Conservation (phyloP, 2,329 filamentous ascomycete species). For the Microthyrium microscopicum region DNA sequence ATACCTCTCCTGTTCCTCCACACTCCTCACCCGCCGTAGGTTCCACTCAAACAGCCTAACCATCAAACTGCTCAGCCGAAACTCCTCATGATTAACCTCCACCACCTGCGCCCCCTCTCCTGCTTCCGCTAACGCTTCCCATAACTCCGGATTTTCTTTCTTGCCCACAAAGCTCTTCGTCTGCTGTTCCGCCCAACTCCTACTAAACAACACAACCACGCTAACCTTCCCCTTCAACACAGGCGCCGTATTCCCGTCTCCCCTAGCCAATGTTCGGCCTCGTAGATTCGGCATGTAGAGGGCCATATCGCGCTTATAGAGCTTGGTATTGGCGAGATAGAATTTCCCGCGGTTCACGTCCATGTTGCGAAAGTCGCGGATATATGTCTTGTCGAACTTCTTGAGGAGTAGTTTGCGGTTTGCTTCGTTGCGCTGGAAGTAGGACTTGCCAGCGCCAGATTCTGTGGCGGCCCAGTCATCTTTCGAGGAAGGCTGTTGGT, state of each 20-base stretch:
- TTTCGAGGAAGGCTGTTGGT: conserved; percentile 52
- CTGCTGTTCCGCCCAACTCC: conserved; percentile 73
- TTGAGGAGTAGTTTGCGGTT: conserved; percentile 61
- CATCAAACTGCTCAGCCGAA: conserved; percentile 45
- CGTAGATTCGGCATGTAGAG: conserved; percentile 89
- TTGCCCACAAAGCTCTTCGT: conserved; percentile 52
- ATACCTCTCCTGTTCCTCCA: conserved; percentile 42
- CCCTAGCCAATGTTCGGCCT: conserved; percentile 54
- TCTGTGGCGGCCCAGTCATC: conserved; percentile 47
- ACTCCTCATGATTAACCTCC: conserved; percentile 80
- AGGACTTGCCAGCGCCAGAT: conserved; percentile 50
- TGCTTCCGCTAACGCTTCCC: conserved; percentile 20
- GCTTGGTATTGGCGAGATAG: conserved; percentile 67
- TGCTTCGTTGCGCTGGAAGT: conserved; percentile 47
- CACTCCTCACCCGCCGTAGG: conserved; percentile 28
- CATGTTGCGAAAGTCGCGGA: conserved; percentile 85
- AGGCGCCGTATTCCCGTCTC: conserved; percentile 73
- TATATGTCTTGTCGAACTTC: conserved; percentile 75
- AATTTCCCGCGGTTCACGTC: conserved; percentile 69
- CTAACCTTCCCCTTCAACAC: conserved; percentile 56
- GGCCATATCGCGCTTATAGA: conserved; percentile 67
- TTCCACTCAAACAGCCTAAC: conserved; percentile 36
- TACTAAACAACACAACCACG: conserved; percentile 67
- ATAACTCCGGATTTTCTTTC: conserved; percentile 50
- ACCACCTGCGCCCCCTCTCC: conserved; percentile 51